Conservation (phyloP, 1,284 basidiomycete species). For the Termitomyces sp. region DNA sequence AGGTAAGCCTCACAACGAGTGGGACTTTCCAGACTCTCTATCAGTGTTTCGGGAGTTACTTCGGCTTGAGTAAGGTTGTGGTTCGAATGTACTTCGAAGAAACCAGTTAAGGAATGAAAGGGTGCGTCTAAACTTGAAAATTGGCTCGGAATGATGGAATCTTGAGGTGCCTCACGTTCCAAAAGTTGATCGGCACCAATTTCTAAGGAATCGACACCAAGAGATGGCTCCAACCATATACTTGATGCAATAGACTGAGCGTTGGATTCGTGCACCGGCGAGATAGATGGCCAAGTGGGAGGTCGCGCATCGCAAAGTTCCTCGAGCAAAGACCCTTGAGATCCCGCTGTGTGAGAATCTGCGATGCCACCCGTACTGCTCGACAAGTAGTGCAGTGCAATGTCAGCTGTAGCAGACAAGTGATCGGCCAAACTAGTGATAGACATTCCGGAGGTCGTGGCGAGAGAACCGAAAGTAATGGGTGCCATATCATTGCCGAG, state of each 20-base stretch:
- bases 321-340: slow-evolving; percentile 8
- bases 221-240: slow-evolving; percentile 1
- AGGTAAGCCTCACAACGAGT: background rate
- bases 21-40: background rate
- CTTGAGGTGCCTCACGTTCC: background rate
- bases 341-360: slow-evolving; percentile 1
- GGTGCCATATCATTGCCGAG: slow-evolving; percentile 8
- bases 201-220: slow-evolving; percentile 14
- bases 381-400: slow-evolving; percentile 26
- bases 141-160: background rate
- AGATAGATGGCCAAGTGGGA: slow-evolving; percentile 10
- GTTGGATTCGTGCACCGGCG: background rate
- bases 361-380: background rate
- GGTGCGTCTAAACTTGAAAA: background rate
- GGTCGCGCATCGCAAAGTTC: slow-evolving; percentile 7
- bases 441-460: slow-evolving; percentile 28
- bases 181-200: background rate
- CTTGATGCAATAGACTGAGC: background rate
- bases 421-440: slow-evolving; percentile 27
- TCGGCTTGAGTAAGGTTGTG: background rate
- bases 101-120: background rate
- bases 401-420: slow-evolving; percentile 29
- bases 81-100: background rate
- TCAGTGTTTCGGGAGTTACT: background rate
- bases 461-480: slow-evolving; percentile 26